Conservation (phyloP, 805 yeast species). For the Yamadazyma olivae region DNA sequence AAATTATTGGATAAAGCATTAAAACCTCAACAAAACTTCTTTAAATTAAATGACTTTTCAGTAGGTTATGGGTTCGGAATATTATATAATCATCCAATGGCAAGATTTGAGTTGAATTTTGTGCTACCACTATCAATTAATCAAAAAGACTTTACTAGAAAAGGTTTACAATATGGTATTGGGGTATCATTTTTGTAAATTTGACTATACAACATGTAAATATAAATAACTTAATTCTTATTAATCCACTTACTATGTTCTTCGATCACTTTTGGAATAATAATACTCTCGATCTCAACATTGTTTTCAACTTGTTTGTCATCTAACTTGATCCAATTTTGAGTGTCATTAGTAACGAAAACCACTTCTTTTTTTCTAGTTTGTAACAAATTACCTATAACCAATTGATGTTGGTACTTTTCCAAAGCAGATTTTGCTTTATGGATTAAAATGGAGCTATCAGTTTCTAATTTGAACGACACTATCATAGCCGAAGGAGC, state of each 20-base stretch:
- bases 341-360: conserved; percentile 58
- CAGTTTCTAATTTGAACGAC: conserved; percentile 93
- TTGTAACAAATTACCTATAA: conserved; percentile 89
- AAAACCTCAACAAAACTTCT: not conserved
- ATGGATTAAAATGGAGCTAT: conserved; percentile 58
- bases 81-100: conserved; percentile 54
- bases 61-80: conserved; percentile 47
- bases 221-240: not conserved
- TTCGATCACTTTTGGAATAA: conserved; percentile 72
- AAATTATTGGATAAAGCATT: conserved; percentile 2
- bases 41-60: conserved; percentile 20
- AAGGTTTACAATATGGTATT: conserved; percentile 58
- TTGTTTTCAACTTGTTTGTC: conserved; percentile 36
- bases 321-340: conserved; percentile 51
- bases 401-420: conserved; percentile 88
- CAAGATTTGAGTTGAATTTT: conserved; percentile 56
- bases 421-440: conserved; percentile 79
- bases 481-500: conserved; percentile 94
- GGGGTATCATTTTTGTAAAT: conserved; percentile 53
- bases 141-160: conserved; percentile 45
- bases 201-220: not conserved
- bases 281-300: conserved; percentile 71
- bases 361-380: conserved; percentile 86
- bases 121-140: conserved; percentile 47
- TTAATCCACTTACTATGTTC: conserved; percentile 57